Percentiles rank a stretch among this genome's conserved stretches.
Evolutionary conservation across 2,329 filamentous ascomycete species (phyloP).

Genomic region (Alternaria sp.): DNA sequence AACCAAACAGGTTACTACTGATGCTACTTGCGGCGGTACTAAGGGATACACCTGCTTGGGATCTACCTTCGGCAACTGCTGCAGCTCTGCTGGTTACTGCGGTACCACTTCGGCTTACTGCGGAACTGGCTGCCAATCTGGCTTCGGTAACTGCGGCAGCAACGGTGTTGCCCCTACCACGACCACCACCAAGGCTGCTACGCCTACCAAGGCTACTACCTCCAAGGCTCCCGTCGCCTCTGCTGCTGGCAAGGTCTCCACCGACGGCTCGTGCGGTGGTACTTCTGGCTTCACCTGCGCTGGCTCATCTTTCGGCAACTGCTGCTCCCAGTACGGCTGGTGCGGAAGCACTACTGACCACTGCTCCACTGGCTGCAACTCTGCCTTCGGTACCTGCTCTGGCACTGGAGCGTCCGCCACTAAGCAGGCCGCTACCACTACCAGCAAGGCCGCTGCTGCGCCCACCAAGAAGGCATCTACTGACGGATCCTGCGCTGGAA

Average conservation of each 20-base stretch:
- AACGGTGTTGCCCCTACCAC: constrained; percentile 8
- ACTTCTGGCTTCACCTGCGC: constrained; percentile 46
- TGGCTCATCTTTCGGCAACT: constrained; percentile 53
- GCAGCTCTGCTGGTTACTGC: constrained; percentile 48
- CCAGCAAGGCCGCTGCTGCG: constrained; percentile 7
- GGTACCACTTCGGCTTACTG: constrained; percentile 33
- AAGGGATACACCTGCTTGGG: constrained; percentile 52
- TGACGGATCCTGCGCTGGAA: constrained; percentile 37
- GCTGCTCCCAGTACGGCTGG: constrained; percentile 53
- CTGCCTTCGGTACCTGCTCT: constrained; percentile 40
- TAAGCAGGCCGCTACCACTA: background rate
- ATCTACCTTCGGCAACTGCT: constrained; percentile 54
- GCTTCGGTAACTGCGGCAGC: constrained; percentile 35
- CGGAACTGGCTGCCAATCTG: constrained; percentile 37
- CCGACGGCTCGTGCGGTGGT: constrained; percentile 32
- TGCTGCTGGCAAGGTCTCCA: constrained; percentile 20
- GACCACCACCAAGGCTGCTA: background rate
- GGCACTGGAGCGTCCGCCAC: constrained; percentile 6
- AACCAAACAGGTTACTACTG: constrained; percentile 44
- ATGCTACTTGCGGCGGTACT: constrained; percentile 52
- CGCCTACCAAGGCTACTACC: background rate
- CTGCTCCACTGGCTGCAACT: constrained; percentile 44
- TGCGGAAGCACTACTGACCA: constrained; percentile 45
- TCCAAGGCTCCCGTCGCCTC: constrained; percentile 8
- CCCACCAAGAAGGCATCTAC: constrained; percentile 29